Base-by-base conservation (phyloP, 257 asterid genomes). In the Ajuga chamaepitys region DNA sequence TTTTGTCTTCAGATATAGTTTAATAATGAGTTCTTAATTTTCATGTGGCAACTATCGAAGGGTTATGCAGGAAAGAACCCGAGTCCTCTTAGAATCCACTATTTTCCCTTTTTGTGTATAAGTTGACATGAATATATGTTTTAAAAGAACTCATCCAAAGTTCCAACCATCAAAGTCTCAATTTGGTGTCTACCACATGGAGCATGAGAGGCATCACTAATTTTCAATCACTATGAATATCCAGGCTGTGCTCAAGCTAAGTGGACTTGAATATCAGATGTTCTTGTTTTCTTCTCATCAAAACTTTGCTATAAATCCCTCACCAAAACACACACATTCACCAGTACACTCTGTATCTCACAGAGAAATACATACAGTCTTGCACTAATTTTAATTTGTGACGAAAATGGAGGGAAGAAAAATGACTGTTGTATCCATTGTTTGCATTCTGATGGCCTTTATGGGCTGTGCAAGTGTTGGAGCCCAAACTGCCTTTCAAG, bases 401-500 rank as follows among this genome's bases (percentile, higher is more conserved):
- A 37, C 5, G 35, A 55, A 9, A 1, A 67, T 68, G 73, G 52
- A 57, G 67, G 73, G 66, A 57, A 68, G 50, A 5, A 46, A 21
- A 46, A 32, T 45, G 59, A 28, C 30, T 20, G 50, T 45, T 52
- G 44, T 35, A 20, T 20, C 44, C 28, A 12, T 22, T n/a, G 58
- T 67, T 9, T 67, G 9, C 65, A 22, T 44, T 48, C 7, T 30
- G 7, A 2, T 56, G 28, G 66, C 66, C 53, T 38, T 67, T 0
- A 18, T 68, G 66, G 28, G 59, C 4, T 68, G 44, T n/a, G 51
- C 59, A 5, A 44, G 18, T 9, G 66, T 21, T 9, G 66, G 18
- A 45, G 73, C 47, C 2, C n/a, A n/a, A n/a, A n/a, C n/a, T n/a
- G n/a, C n/a, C n/a, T n/a, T n/a, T n/a, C n/a, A 13, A 55, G 62